phyloP scores from a whole-genome alignment of 129 eudicot species.

The Solidago caesia region DNA sequence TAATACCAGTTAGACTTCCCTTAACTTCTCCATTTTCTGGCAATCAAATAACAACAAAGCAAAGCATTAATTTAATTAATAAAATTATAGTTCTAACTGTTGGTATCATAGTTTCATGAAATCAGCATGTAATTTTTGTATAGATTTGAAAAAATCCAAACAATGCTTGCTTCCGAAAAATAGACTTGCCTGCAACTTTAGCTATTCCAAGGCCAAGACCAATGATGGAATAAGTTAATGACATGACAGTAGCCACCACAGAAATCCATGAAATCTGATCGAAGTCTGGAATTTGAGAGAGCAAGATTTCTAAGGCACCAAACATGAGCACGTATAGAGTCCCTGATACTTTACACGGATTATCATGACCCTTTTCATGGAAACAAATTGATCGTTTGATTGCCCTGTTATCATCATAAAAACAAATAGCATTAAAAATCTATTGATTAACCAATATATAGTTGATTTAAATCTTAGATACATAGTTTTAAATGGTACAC shows the following conservation, averaged over 20 bases:
- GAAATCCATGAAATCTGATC: slow-evolving; percentile 96
- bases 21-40: neutral
- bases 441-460: neutral
- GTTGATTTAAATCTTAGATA: neutral
- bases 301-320: slow-evolving; percentile 63
- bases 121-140: too few species aligned
- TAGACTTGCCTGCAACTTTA: slow-evolving; percentile 80
- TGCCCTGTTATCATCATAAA: slow-evolving; percentile 48
- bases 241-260: slow-evolving; percentile 86
- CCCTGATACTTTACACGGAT: slow-evolving; percentile 58
- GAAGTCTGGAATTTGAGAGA: slow-evolving; percentile 94
- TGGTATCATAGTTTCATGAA: too few species aligned
- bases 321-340: slow-evolving; percentile 80
- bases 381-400: slow-evolving; percentile 75
- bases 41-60: too few species aligned
- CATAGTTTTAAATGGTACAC: slow-evolving; percentile 19
- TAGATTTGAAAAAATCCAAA: too few species aligned
- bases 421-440: neutral
- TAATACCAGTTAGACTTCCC: slow-evolving; percentile 51
- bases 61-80: too few species aligned
- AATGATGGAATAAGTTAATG: slow-evolving; percentile 93
- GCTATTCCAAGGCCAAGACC: slow-evolving; percentile 87
- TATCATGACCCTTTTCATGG: slow-evolving; percentile 51
- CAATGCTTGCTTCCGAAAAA: too few species aligned
- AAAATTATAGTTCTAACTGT: too few species aligned